phyloP scores from a whole-genome alignment of 306 rosid species.

The Acacia acuminata region DNA sequence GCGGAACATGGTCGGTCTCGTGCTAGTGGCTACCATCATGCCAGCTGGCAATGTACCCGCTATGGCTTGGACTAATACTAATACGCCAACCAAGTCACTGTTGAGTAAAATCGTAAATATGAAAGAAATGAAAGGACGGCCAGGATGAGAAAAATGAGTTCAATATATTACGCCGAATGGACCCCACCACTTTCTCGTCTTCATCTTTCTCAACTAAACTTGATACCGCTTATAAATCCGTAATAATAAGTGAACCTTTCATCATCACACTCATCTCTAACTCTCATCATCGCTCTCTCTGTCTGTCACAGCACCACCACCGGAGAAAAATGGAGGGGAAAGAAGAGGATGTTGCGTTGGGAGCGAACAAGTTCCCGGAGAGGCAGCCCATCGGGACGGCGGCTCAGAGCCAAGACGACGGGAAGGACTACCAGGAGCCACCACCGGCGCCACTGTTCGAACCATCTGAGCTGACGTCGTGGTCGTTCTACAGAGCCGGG shows the following conservation, averaged over 20 bases:
- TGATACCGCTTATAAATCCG: conserved; percentile 44
- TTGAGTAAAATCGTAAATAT: background rate
- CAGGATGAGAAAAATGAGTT: background rate
- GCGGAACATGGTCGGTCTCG: conserved; percentile 47
- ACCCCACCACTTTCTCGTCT: conserved; percentile 33
- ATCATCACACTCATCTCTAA: background rate
- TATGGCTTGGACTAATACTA: background rate
- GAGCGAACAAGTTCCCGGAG: conserved; percentile 57
- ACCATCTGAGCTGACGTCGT: conserved; percentile 41
- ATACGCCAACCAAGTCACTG: conserved; percentile 8
- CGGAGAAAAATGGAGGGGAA: conserved; percentile 42
- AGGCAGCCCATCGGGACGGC: conserved; percentile 52
- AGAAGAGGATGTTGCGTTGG: conserved; percentile 52
- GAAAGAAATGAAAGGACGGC: conserved; percentile 2
- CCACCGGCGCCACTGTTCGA: conserved; percentile 52
- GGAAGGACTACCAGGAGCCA: conserved; percentile 54
- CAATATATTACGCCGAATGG: conserved; percentile 27
- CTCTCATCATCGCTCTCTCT: background rate
- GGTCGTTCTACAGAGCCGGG: conserved; percentile 56
- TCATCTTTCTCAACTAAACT: conserved; percentile 7
- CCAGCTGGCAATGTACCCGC: conserved; percentile 33
- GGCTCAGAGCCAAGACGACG: conserved; percentile 54
- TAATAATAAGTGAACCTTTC: background rate
- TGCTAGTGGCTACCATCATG: conserved; percentile 22
- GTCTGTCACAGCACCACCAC: background rate